Base-by-base conservation (phyloP, 176 grass and related monocot genomes). In the Carex kokanica region DNA sequence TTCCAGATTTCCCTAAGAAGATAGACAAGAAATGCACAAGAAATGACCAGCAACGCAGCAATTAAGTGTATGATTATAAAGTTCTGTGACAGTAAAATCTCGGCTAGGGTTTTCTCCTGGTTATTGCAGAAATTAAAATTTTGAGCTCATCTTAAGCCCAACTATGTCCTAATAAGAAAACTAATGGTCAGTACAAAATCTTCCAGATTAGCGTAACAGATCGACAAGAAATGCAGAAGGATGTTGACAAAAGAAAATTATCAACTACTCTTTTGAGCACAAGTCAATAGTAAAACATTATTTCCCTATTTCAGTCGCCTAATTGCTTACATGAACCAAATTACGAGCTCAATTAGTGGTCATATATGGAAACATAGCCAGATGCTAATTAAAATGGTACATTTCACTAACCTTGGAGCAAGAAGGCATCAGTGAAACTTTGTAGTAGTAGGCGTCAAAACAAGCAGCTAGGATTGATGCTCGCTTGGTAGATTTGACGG, bases 401-500 rank as follows among this genome's bases (percentile, higher is more conserved):
- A 25, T 56, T 56, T 56, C 9, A 82, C 80, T 53, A 65, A 82
- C 80, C 88, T 99, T 99, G 17, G 96, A 95, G 1, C 88, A 84
- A 55, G 88, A 74, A 27, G 96, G 96, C 96, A 99, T 90, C 87
- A 87, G 91, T 15, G 93, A 78, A 29, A 99, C 93, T 77, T 89
- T 95, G 74, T 84, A 88, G 74, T 99, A 95, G 72, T 99, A 99
- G 0, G 86, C 86, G 40, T 95, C 96, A 4, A 99, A 91, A 3
- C 93, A 87, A 12, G 91, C 89, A 3, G 89, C 96, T 0, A 99
- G 85, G 18, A 99, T 99, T 75, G 88, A 82, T 0, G 96, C 93
- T 5, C 96, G 89, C 89, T 99, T 95, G 4, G 93, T 95, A 18
- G 91, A 99, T 86, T 95, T 99, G n/a, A 99, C 89, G 0, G 93